Conservation (phyloP, 768 basidiomycete genomes). For the Chalciporus sphaerocephalus region DNA sequence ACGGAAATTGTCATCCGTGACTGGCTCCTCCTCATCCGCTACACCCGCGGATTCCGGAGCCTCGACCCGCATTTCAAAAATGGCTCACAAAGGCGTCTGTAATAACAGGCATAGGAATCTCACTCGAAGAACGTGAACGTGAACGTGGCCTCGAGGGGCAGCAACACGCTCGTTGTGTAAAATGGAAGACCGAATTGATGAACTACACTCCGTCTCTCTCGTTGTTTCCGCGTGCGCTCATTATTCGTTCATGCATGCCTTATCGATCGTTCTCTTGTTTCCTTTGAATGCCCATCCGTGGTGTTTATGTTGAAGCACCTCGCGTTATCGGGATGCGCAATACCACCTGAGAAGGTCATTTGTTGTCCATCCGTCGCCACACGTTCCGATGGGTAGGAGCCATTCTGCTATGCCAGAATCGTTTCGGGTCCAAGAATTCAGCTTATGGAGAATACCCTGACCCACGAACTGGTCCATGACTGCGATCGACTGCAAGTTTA, state of each 20-base stretch:
- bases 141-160: conserved; percentile 30
- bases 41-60: conserved; percentile 20
- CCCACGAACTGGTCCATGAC: conserved; percentile 92
- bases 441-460: conserved; percentile 90
- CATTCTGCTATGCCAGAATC: conserved; percentile 81
- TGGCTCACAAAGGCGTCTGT: conserved; percentile 49
- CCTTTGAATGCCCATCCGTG: conserved; percentile 55
- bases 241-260: not conserved
- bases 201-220: conserved; percentile 53
- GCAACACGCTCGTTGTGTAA: conserved; percentile 54
- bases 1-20: not conserved
- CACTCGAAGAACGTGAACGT: conserved; percentile 42
- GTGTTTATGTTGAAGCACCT: conserved; percentile 92
- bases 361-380: conserved; percentile 80
- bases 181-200: conserved; percentile 65
- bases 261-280: not conserved
- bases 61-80: conserved; percentile 39
- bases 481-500: conserved; percentile 95
- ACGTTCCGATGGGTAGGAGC: conserved; percentile 79
- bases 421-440: conserved; percentile 72
- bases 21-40: conserved; percentile 15
- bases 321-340: conserved; percentile 64
- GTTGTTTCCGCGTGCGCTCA: conserved; percentile 11
- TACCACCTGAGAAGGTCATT: conserved; percentile 67
- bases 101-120: conserved; percentile 49